Evolutionary conservation across 129 eudicot species (phyloP), one percentile per base, ranked within the genome.

Genomic region (Scalesia atractyloides): DNA sequence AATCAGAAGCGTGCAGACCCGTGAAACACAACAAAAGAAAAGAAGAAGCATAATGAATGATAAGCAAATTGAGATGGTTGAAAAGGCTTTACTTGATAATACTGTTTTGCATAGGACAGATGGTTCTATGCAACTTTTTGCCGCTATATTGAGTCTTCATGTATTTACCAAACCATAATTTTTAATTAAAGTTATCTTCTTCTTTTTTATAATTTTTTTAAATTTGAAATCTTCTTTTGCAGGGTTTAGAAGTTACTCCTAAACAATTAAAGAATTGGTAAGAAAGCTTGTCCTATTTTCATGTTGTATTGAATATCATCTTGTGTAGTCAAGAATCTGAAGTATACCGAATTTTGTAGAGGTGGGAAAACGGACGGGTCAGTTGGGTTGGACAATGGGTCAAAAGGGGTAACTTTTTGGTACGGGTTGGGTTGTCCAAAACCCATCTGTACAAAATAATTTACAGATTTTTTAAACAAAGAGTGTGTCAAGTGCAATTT

Each of bases 181-280:
- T 59, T 33, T 56, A 19, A 16, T 34, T 61, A 9, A 30, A 4
- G n/a, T 30, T 30, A 30, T 24, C 26, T 24, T 24, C 26, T 24
- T 37, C 53, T 13, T 14, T 5, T 9, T 13, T 30, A n/a, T n/a
- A n/a, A n/a, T 44, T 15, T 7, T 19, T 9, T 5, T 14, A 58
- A 20, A 57, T 80, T 6, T 26, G 26, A 19, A 76, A 64, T 73
- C 47, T 68, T 34, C 48, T 77, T 73, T 73, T 68, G 47, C 86
- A 92, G 96, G 98, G 96, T 41, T 69, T 92, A 19, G 92, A 89
- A 69, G 88, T 89, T 39, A 85, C 96, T 10, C 4, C 80, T 72
- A 69, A 86, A 5, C 96, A 91, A 82, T 76, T 92, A n/a, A 89
- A 80, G 59, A 92, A 87, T 76, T 92, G 96, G 96, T 89, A 72